Evolutionary conservation across 306 rosid genomes (phyloP).

Genomic region (Quercus alba): DNA sequence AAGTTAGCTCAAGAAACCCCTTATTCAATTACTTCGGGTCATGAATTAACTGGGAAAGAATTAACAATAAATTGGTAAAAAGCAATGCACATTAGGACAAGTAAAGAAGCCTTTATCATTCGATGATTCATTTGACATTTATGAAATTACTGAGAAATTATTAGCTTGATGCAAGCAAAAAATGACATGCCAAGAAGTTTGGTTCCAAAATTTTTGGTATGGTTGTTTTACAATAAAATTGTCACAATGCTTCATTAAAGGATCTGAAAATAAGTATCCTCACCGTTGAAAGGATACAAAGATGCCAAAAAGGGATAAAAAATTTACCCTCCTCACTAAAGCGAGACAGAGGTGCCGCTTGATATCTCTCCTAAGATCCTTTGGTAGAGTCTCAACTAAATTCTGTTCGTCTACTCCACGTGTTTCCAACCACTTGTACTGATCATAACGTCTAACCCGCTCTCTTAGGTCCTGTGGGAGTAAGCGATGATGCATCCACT

Average conservation of each 20-base stretch:
- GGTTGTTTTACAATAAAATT: background rate
- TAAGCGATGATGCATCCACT: slow-evolving; percentile 99
- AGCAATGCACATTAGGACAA: background rate
- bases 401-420: slow-evolving; percentile 93
- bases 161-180: background rate
- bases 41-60: background rate
- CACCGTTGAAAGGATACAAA: background rate
- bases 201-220: background rate
- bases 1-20: background rate
- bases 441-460: slow-evolving; percentile 97
- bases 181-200: background rate
- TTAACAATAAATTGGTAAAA: too few relatives aligned
- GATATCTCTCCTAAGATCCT: slow-evolving; percentile 96
- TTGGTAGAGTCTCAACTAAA: slow-evolving; percentile 89
- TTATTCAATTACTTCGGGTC: background rate
- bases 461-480: slow-evolving; percentile 87
- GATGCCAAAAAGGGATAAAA: slow-evolving; percentile 6
- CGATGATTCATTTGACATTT: background rate
- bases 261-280: background rate
- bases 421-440: slow-evolving; percentile 97
- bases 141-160: background rate
- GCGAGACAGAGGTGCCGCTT: slow-evolving; percentile 97
- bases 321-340: slow-evolving; percentile 90
- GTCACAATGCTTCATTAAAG: background rate
- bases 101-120: background rate